Evolutionary conservation across 345 rosid species (phyloP).

Genomic region (Corchorus capsularis): DNA sequence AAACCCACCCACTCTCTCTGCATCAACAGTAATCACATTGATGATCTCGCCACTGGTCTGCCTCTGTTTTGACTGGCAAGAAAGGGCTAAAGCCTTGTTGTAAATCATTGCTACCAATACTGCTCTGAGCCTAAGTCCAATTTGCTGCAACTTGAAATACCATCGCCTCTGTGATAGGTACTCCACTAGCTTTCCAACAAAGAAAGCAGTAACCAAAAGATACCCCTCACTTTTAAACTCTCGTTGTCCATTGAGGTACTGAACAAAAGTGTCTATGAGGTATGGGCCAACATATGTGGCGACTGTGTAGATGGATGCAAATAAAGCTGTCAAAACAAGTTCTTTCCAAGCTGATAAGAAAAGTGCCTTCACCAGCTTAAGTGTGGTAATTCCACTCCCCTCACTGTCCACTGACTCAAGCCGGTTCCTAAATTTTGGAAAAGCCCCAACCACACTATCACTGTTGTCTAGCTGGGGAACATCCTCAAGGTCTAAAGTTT

Average conservation of each 20-base stretch:
- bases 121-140: conserved; percentile 51
- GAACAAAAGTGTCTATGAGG: conserved; percentile 55
- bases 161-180: conserved; percentile 53
- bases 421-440: conserved; percentile 27
- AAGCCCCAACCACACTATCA: conserved; percentile 34
- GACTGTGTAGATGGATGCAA: conserved; percentile 25
- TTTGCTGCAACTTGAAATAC: conserved; percentile 38
- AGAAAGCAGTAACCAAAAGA: conserved; percentile 41
- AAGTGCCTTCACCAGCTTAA: conserved; percentile 39
- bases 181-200: conserved; percentile 56
- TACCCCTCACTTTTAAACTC: conserved; percentile 46
- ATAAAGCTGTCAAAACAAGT: conserved; percentile 25
- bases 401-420: conserved; percentile 34
- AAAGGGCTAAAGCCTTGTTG: conserved; percentile 57
- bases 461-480: conserved; percentile 42
- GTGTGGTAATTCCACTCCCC: conserved; percentile 25
- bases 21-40: conserved; percentile 64
- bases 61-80: conserved; percentile 42
- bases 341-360: conserved; percentile 38
- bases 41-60: conserved; percentile 69
- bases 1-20: conserved; percentile 50
- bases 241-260: conserved; percentile 39
- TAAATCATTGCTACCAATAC: conserved; percentile 49
- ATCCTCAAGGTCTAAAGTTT: conserved; percentile 42
- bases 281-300: conserved; percentile 44